A percentile compares a stretch with the other conserved stretches of the same genome.
Evolutionary conservation across 1,284 basidiomycete genomes (phyloP).

Genomic region (Mycosarcoma maydis): DNA sequence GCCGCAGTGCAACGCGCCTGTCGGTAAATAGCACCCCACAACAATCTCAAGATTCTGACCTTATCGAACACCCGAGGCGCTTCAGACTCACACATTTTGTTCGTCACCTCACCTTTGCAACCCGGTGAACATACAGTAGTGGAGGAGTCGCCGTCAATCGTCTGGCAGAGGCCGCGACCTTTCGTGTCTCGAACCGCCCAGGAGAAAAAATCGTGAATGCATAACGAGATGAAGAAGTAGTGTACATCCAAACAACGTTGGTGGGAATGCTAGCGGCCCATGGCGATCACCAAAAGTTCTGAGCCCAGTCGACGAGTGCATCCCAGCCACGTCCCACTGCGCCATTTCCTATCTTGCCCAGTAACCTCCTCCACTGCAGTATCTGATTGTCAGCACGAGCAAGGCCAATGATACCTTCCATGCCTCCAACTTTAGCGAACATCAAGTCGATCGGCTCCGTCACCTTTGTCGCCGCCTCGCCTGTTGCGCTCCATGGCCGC

Average conservation of each 20-base stretch:
- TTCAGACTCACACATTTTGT: no score
- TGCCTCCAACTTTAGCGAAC: constrained; percentile 49
- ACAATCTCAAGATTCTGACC: no score
- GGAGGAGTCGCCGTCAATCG: no score
- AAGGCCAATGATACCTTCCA: constrained; percentile 54
- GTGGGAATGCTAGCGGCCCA: not conserved
- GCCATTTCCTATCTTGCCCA: constrained; percentile 54
- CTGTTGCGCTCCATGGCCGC: constrained; percentile 12
- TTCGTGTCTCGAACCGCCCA: no score
- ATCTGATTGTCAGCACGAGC: constrained; percentile 53
- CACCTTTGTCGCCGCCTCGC: constrained; percentile 20
- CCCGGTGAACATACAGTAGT: no score
- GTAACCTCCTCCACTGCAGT: constrained; percentile 48
- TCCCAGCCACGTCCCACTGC: constrained; percentile 55
- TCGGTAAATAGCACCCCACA: no score
- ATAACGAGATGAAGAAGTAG: not conserved
- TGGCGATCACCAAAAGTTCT: constrained; percentile 42
- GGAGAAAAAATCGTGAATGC: no score
- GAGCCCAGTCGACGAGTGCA: constrained; percentile 51
- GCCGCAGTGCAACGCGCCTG: no score
- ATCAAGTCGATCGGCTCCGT: constrained; percentile 37
- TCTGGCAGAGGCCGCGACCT: no score
- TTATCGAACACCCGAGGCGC: no score
- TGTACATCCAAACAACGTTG: not conserved
- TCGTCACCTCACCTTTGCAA: no score